Conservation (phyloP, 2,329 filamentous ascomycete genomes). For the Thelonectria blattea region DNA sequence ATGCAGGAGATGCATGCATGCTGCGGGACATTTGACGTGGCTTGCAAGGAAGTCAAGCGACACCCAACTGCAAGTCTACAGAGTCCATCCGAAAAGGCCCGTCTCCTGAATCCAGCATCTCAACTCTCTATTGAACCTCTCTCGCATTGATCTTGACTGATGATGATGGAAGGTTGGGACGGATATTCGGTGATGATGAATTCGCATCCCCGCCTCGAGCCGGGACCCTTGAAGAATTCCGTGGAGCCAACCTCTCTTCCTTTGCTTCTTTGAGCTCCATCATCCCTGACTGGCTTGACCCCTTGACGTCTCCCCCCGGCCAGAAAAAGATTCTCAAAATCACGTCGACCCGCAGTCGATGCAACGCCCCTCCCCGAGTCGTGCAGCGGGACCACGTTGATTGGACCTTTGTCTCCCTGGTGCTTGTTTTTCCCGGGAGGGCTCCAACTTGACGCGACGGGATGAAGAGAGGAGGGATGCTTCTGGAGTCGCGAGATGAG, state of each 20-base stretch:
- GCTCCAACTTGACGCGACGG: neutral
- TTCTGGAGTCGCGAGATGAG: conserved; percentile 1
- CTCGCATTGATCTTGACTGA: too few species aligned
- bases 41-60: neutral
- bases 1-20: conserved; percentile 15
- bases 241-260: neutral
- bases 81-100: neutral
- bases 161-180: too few species aligned
- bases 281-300: neutral
- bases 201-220: neutral
- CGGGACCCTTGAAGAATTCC: conserved; percentile 7
- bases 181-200: neutral
- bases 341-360: conserved; percentile 3
- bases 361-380: conserved; percentile 1
- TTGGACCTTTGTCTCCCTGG: neutral
- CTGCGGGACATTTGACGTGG: conserved; percentile 14
- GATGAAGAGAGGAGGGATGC: too few species aligned
- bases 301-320: conserved; percentile 1
- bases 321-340: conserved; percentile 20
- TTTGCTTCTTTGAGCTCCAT: neutral
- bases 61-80: neutral
- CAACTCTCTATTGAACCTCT: neutral
- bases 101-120: neutral
- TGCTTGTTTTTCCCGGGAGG: conserved; percentile 9
- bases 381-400: neutral